Evolutionary conservation across 148 eudicot species (phyloP).

Genomic region (Spergularia bocconei): DNA sequence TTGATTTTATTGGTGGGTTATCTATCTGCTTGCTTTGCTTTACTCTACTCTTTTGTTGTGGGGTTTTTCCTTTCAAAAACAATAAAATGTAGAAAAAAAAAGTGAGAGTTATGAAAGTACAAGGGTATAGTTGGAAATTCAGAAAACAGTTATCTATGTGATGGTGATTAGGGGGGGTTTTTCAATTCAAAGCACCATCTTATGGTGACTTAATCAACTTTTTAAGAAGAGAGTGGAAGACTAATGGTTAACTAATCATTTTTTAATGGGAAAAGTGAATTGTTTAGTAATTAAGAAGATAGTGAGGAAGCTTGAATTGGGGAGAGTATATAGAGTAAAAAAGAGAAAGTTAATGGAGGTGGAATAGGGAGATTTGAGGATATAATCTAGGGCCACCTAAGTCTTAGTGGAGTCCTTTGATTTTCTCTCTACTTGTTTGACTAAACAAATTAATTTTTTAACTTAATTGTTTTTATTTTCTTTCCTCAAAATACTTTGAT

Average conservation of each 20-base stretch:
- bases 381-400: neutral
- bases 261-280: neutral
- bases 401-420: slow-evolving; percentile 9
- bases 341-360: slow-evolving; percentile 18
- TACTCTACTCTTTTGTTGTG: slow-evolving; percentile 22
- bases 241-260: neutral
- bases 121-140: slow-evolving; percentile 12
- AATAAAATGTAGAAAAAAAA: too few relatives aligned
- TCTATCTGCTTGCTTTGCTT: slow-evolving; percentile 10
- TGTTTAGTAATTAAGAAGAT: slow-evolving; percentile 6
- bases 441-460: neutral
- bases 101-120: neutral
- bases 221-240: neutral
- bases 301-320: neutral
- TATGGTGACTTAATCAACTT: neutral
- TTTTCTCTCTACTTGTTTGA: slow-evolving; percentile 16
- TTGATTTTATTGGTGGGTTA: slow-evolving; percentile 13
- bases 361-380: slow-evolving; percentile 3
- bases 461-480: neutral
- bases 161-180: neutral
- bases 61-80: slow-evolving; percentile 12
- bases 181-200: neutral
- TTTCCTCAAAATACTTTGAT: too few relatives aligned
- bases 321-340: neutral
- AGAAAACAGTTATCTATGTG: neutral